These are phyloP conservation scores for Populus pruinosa DNA, from an alignment of 345 rosid species.

Conservation along the genomic window DNA sequence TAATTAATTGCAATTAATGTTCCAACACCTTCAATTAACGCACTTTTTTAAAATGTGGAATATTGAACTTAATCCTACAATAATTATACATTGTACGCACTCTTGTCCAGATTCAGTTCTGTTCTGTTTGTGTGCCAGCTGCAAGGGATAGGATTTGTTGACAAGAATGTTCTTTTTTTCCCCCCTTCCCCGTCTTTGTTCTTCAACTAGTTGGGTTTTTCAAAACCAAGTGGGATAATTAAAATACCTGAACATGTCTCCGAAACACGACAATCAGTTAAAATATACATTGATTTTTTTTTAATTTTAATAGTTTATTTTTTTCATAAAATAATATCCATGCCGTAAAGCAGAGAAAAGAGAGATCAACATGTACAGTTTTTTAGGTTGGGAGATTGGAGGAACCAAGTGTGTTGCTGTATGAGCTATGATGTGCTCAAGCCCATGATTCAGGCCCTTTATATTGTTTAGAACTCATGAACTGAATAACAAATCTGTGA, in stretches of 20 bases:
- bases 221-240: neutral
- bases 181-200: neutral
- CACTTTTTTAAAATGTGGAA: neutral
- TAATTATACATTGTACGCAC: no score
- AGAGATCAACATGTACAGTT: no score
- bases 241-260: neutral
- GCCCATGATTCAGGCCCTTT: no score
- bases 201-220: neutral
- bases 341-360: no score
- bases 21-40: neutral
- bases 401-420: no score
- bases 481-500: no score
- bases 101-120: neutral
- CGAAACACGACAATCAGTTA: neutral
- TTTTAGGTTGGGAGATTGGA: no score
- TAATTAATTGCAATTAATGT: neutral
- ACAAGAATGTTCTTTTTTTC: neutral
- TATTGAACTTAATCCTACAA: neutral
- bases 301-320: no score
- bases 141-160: neutral
- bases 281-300: neutral
- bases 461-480: no score
- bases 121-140: neutral
- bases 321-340: no score
- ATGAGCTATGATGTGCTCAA: no score